A percentile compares a stretch with the other conserved stretches of the same genome.
phyloP scores from a whole-genome alignment of 1,284 basidiomycete genomes.

The Cryptococcus floricola region DNA sequence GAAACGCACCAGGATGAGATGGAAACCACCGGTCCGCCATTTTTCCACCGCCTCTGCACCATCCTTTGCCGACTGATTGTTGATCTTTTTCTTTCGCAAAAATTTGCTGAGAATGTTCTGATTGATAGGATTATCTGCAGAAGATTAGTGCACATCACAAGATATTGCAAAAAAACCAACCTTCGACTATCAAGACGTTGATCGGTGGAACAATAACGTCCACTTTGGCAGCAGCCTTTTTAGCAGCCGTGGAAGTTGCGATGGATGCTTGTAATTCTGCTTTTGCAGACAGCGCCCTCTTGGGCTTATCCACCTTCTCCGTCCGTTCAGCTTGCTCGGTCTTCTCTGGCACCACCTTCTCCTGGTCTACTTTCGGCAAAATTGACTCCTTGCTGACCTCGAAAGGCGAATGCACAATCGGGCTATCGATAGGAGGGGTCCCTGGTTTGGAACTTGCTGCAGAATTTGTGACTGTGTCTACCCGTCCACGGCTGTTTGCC shows the following conservation, averaged over 20 bases:
- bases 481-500: constrained; percentile 35
- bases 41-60: constrained; percentile 94
- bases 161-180: constrained; percentile 53
- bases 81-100: constrained; percentile 94
- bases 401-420: constrained; percentile 10
- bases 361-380: neutral
- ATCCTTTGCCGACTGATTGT: constrained; percentile 90
- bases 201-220: constrained; percentile 80
- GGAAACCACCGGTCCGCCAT: constrained; percentile 90
- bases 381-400: neutral
- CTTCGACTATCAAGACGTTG: constrained; percentile 92
- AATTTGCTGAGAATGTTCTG: constrained; percentile 94
- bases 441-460: constrained; percentile 1
- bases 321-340: neutral
- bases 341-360: constrained; percentile 4
- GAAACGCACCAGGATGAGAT: constrained; percentile 76
- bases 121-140: constrained; percentile 94
- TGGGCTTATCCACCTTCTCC: too few relatives aligned
- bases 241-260: constrained; percentile 12
- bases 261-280: neutral
- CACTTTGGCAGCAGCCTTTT: constrained; percentile 40
- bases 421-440: constrained; percentile 7
- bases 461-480: constrained; percentile 21
- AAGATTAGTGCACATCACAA: constrained; percentile 10
- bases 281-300: too few relatives aligned